These are phyloP conservation scores for Citrus cavaleriei DNA, from an alignment of 345 rosid species.

Conservation along the genomic window DNA sequence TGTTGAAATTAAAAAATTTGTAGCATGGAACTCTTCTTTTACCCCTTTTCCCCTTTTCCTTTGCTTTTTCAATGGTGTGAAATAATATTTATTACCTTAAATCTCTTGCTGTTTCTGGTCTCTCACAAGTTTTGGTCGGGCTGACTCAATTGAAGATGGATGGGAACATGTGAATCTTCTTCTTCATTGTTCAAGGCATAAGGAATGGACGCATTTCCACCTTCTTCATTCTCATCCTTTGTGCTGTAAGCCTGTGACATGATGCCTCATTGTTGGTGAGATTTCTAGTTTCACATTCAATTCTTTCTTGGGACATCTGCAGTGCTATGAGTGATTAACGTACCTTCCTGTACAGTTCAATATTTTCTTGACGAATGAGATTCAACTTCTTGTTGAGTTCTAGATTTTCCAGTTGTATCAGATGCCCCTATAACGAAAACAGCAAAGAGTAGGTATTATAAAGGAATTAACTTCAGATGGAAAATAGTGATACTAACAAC, in stretches of 20 bases:
- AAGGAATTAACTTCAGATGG: background rate
- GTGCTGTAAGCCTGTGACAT: constrained; percentile 43
- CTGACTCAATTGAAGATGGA: constrained; percentile 52
- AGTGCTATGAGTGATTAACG: background rate
- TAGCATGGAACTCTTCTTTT: background rate
- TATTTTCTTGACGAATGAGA: constrained; percentile 37
- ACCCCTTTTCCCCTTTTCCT: background rate
- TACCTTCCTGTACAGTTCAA: constrained; percentile 36
- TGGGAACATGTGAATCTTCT: constrained; percentile 33
- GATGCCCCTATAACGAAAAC: constrained; percentile 21
- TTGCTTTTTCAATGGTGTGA: background rate
- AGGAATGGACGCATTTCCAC: constrained; percentile 24
- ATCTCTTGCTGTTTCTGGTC: constrained; percentile 30
- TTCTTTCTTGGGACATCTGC: background rate
- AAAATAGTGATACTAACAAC: background rate
- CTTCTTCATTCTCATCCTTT: constrained; percentile 22
- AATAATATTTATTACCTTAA: background rate
- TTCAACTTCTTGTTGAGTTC: constrained; percentile 36
- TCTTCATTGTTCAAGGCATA: constrained; percentile 23
- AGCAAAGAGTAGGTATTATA: background rate
- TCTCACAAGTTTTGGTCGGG: constrained; percentile 30
- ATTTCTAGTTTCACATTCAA: background rate
- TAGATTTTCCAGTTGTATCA: constrained; percentile 38
- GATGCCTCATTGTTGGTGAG: background rate
- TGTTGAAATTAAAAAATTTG: background rate